Evolutionary conservation across 2,329 filamentous ascomycete species (phyloP).

Genomic region (Elsinoe arachidis): DNA sequence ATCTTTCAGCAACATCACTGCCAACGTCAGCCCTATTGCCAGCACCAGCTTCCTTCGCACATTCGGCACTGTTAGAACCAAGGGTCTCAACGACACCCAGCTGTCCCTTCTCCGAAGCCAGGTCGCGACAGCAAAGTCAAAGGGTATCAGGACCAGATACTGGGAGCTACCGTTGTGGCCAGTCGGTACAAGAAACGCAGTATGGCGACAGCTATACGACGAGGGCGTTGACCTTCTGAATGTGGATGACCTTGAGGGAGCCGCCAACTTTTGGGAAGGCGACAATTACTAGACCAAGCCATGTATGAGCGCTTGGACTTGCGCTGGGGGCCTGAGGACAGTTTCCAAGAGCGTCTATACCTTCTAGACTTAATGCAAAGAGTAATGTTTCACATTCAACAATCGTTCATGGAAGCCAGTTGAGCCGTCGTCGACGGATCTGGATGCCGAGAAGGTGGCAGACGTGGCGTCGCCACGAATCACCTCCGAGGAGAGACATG

Average conservation of each 20-base stretch:
- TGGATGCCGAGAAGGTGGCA: background rate
- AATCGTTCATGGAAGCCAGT: background rate
- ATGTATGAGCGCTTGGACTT: conserved; percentile 4
- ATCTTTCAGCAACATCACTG: conserved; percentile 38
- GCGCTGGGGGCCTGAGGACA: background rate
- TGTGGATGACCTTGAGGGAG: conserved; percentile 53
- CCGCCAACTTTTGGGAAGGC: conserved; percentile 35
- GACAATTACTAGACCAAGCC: background rate
- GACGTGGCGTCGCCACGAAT: background rate
- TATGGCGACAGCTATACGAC: conserved; percentile 50
- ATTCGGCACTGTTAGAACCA: conserved; percentile 32
- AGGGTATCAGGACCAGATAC: conserved; percentile 52
- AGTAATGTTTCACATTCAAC: conserved; percentile 1
- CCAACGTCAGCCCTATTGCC: conserved; percentile 45
- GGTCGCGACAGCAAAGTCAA: conserved; percentile 44
- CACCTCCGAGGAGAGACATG: background rate
- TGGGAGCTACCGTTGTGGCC: conserved; percentile 56
- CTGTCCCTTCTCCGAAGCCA: conserved; percentile 44
- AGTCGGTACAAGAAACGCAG: conserved; percentile 47
- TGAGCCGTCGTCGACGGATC: background rate
- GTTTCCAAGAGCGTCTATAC: background rate
- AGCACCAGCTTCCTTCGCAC: conserved; percentile 41
- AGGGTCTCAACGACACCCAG: conserved; percentile 40
- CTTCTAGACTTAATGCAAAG: conserved; percentile 5
- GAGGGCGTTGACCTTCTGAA: conserved; percentile 55